phyloP scores from a whole-genome alignment of 1,139 yeast genomes.

The Kodamaea plutei region DNA sequence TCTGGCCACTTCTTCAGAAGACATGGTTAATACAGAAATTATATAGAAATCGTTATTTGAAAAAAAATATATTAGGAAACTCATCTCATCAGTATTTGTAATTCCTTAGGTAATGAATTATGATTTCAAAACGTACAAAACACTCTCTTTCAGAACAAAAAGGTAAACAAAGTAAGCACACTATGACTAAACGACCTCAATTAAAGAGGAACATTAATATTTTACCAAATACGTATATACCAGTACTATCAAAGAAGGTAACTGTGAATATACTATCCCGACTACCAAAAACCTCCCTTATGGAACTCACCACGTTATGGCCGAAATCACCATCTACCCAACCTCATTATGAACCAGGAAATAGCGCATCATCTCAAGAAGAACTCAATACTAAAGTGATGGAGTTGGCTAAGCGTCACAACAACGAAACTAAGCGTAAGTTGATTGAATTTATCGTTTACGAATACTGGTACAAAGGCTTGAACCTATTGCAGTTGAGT shows the following conservation, averaged over 20 bases:
- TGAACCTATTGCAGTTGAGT: slow-evolving; percentile 65
- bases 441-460: slow-evolving; percentile 48
- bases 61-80: slow-evolving; percentile 2
- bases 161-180: slow-evolving; percentile 4
- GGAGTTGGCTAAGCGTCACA: slow-evolving; percentile 16
- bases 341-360: slow-evolving; percentile 24
- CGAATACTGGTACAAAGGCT: slow-evolving; percentile 60
- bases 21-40: too few species aligned
- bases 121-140: not conserved
- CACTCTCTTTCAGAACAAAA: too few species aligned
- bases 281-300: slow-evolving; percentile 32
- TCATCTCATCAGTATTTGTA: slow-evolving; percentile 4
- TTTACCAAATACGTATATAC: slow-evolving; percentile 40
- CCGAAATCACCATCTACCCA: slow-evolving; percentile 35
- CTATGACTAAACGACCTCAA: too few species aligned
- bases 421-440: slow-evolving; percentile 32
- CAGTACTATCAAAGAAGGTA: slow-evolving; percentile 25
- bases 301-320: slow-evolving; percentile 35
- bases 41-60: not conserved
- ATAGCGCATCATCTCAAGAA: slow-evolving; percentile 16
- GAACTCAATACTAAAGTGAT: slow-evolving; percentile 24
- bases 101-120: not conserved
- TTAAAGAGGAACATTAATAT: slow-evolving; percentile 23
- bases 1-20: slow-evolving; percentile 2
- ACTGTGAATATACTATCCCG: slow-evolving; percentile 23